Evolutionary conservation across 495 filamentous ascomycete species (phyloP).

Genomic region (Elasticomyces elasticus): DNA sequence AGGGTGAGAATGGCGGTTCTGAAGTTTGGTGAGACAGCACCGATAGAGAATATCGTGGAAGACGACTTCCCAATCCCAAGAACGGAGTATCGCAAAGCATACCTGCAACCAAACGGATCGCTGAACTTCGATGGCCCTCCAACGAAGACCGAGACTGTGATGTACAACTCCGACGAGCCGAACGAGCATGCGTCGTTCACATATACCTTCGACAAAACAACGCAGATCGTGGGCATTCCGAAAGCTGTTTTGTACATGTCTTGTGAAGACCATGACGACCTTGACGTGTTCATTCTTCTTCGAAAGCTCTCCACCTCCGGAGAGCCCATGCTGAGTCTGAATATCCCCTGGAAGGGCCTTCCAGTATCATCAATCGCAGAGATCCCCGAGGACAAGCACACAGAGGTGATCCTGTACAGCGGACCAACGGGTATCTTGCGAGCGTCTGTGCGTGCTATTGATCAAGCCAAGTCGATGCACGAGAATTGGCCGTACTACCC

Average conservation of each 20-base stretch:
- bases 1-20: slow-evolving; percentile 26
- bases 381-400: slow-evolving; percentile 24
- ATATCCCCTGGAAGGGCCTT: slow-evolving; percentile 29
- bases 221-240: slow-evolving; percentile 30
- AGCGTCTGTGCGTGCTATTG: slow-evolving; percentile 30
- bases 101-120: slow-evolving; percentile 12
- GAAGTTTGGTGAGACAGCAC: slow-evolving; percentile 10
- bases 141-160: neutral
- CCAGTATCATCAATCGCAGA: slow-evolving; percentile 30
- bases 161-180: slow-evolving; percentile 26
- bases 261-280: slow-evolving; percentile 33
- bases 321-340: slow-evolving; percentile 29
- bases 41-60: slow-evolving; percentile 11
- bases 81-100: slow-evolving; percentile 29
- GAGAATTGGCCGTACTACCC: slow-evolving; percentile 33
- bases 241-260: slow-evolving; percentile 37
- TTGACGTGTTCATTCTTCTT: slow-evolving; percentile 34
- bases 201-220: slow-evolving; percentile 26
- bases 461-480: slow-evolving; percentile 24
- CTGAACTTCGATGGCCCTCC: slow-evolving; percentile 8
- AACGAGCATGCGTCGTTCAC: slow-evolving; percentile 27
- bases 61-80: slow-evolving; percentile 28
- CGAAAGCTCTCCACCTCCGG: slow-evolving; percentile 34
- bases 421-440: slow-evolving; percentile 32
- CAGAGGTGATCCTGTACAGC: slow-evolving; percentile 21